Percentiles rank a stretch among this genome's conserved stretches.
phyloP scores from a whole-genome alignment of 1,284 basidiomycete species.

The Cryptococcus jaspeensis region DNA sequence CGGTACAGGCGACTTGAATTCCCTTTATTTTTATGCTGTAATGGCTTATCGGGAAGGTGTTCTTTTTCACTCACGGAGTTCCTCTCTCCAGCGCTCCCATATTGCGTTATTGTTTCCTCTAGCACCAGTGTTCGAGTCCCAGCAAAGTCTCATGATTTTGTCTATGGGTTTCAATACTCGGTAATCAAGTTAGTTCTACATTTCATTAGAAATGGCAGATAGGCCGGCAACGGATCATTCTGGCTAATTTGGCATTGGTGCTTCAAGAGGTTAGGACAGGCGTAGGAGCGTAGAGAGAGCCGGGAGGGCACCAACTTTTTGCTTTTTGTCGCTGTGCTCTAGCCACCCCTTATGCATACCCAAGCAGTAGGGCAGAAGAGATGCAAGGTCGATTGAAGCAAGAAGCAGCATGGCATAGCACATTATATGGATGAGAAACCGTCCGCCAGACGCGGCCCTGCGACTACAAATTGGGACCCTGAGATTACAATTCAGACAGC shows the following conservation, averaged over 20 bases:
- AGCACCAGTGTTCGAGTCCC: constrained; percentile 50
- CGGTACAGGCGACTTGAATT: not conserved
- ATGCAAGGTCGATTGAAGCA: not conserved
- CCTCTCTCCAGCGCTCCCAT: constrained; percentile 45
- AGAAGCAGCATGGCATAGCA: too few species aligned
- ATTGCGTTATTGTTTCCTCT: constrained; percentile 42
- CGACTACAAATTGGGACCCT: not conserved
- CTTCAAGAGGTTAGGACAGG: constrained; percentile 47
- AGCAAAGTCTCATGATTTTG: constrained; percentile 41
- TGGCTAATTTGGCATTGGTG: constrained; percentile 44
- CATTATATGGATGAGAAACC: too few species aligned
- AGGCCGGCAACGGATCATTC: constrained; percentile 52
- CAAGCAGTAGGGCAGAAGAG: not conserved
- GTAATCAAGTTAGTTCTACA: constrained; percentile 44
- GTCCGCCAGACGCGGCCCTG: too few species aligned
- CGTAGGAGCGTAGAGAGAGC: constrained; percentile 47
- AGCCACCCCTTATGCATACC: not conserved
- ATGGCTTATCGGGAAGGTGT: constrained; percentile 46
- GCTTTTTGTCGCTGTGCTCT: constrained; percentile 2
- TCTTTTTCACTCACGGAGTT: constrained; percentile 40
- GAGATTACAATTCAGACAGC: not conserved
- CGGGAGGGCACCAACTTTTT: constrained; percentile 48
- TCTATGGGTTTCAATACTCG: constrained; percentile 32
- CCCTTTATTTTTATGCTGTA: constrained; percentile 29
- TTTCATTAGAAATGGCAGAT: constrained; percentile 22